Base-by-base conservation (phyloP, 2,329 filamentous ascomycete genomes). In the Ilyonectria destructans region DNA sequence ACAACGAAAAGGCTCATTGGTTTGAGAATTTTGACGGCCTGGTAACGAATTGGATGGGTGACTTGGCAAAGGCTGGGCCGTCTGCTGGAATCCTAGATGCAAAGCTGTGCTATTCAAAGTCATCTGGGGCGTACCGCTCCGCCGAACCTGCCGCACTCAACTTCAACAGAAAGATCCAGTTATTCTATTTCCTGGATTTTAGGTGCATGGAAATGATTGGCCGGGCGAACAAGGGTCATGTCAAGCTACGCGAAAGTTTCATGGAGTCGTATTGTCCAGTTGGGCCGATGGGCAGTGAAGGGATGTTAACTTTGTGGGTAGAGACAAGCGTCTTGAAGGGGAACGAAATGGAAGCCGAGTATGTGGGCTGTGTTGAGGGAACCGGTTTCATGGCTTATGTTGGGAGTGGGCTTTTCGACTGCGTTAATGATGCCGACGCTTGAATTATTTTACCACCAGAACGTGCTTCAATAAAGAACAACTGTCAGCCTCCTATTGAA, bases 351-450 rank as follows among this genome's bases (percentile, higher is more conserved):
- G 49, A 56, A 12, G 63, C 63, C 2, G 63, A 66, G 45, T 66
- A 66, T 9, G 43, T 66, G 9, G 63, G 63, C 1, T 66, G 63
- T 31, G 23, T 35, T 4, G 63, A 62, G n/a, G 58, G 63, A 1
- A 66, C 63, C n/a, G 63, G 58, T 2, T 66, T 62, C 9, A 66
- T 62, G 63, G 58, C 63, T 10, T 66, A 62, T 62, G 63, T 61
- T 4, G 29, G 29, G 5, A 31, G 29, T 31, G 29, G 29, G 29
- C 29, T 8, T 31, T 31, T 31, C 29, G 5, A 31, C 4, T 31
- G 29, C 9, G 5, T 31, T 8, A 31, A 31, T 31, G 29, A 31
- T 31, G 8, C 5, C 29, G 29, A 8, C 9, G 29, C 29, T 31
- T 31, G n/a, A n/a, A n/a, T n/a, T n/a, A n/a, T n/a, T n/a, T n/a